These are phyloP conservation scores for Penicillium lagena DNA, from an alignment of 495 filamentous ascomycete genomes.

Conservation along the genomic window DNA sequence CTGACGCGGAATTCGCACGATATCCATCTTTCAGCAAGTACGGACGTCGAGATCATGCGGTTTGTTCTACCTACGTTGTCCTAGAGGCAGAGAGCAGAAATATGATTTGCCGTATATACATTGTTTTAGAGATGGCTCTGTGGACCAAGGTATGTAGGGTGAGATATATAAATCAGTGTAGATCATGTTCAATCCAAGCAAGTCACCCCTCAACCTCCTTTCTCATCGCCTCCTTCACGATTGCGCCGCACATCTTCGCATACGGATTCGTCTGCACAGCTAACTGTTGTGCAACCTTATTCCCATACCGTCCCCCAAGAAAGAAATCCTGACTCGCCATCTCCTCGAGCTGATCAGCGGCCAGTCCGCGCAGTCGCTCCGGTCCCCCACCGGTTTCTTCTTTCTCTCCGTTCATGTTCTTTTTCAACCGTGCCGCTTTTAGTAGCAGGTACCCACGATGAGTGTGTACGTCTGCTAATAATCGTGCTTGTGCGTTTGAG, in stretches of 20 bases:
- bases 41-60: too few species aligned
- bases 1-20: too few species aligned
- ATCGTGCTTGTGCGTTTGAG: slow-evolving; percentile 52
- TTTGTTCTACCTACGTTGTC: too few species aligned
- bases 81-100: too few species aligned
- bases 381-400: slow-evolving; percentile 7
- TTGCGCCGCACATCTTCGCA: slow-evolving; percentile 81
- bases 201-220: slow-evolving; percentile 51
- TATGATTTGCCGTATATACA: too few species aligned
- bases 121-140: too few species aligned
- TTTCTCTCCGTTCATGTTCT: neutral
- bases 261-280: slow-evolving; percentile 80
- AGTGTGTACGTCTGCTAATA: slow-evolving; percentile 66
- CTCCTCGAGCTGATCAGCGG: slow-evolving; percentile 56
- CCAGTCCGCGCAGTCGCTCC: slow-evolving; percentile 34
- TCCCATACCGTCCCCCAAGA: slow-evolving; percentile 69
- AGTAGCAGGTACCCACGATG: slow-evolving; percentile 70
- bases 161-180: neutral
- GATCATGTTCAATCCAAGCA: neutral
- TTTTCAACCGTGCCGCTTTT: slow-evolving; percentile 48
- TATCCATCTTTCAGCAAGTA: too few species aligned
- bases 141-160: neutral
- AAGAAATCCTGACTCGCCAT: slow-evolving; percentile 70
- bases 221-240: slow-evolving; percentile 79
- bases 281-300: slow-evolving; percentile 67